Conservation (phyloP, 208 protist genomes). For the Perkinsela sp. region DNA sequence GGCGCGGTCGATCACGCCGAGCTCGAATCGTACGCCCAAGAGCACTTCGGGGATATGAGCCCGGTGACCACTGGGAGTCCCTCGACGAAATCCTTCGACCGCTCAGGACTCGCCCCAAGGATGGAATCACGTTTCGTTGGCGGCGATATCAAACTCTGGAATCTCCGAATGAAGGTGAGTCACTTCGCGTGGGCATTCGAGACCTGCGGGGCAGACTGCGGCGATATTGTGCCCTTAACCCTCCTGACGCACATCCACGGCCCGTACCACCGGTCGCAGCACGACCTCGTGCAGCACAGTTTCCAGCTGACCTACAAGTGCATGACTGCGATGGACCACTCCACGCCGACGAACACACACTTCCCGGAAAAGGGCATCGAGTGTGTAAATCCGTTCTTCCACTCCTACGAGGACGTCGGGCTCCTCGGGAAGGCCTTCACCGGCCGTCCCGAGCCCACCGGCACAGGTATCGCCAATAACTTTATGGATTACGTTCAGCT, state of each 20-base stretch:
- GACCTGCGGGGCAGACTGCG: constrained; percentile 40
- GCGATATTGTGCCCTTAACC: constrained; percentile 41
- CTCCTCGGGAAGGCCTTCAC: constrained; percentile 58
- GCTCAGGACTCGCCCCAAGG: constrained; percentile 2
- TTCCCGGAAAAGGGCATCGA: constrained; percentile 57
- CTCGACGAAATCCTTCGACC: background rate
- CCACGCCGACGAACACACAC: constrained; percentile 48
- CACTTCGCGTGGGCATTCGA: constrained; percentile 59
- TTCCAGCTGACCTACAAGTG: constrained; percentile 57
- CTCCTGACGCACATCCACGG: constrained; percentile 55
- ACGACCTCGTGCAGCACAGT: constrained; percentile 48
- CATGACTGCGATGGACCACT: constrained; percentile 54
- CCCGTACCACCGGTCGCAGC: constrained; percentile 47
- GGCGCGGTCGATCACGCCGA: background rate
- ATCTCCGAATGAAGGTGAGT: constrained; percentile 48
- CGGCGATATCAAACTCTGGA: constrained; percentile 54
- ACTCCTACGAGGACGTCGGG: constrained; percentile 52
- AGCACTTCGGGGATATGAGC: constrained; percentile 4
- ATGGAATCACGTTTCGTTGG: constrained; percentile 34
- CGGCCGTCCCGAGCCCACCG: constrained; percentile 17
- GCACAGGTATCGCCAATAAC: constrained; percentile 20
- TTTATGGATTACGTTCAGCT: constrained; percentile 56
- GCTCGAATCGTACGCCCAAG: constrained; percentile 1
- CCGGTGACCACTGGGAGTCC: background rate
- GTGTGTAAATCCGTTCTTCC: constrained; percentile 44